These are phyloP conservation scores for Euptelea pleiosperma DNA, from an alignment of 164 flowering plant genomes.

Conservation along the genomic window DNA sequence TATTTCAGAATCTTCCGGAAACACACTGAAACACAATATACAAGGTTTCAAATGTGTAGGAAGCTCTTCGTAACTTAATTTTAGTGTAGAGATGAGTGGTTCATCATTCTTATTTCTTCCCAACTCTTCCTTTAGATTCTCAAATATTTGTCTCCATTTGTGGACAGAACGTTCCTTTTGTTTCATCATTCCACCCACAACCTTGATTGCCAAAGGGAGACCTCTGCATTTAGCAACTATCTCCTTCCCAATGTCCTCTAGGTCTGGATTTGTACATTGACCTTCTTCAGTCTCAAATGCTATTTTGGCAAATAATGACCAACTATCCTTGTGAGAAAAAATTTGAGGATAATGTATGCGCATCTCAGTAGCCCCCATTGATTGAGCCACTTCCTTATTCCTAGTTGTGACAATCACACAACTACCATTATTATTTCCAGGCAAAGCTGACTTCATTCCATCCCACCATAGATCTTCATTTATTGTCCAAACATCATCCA, in stretches of 20 bases:
- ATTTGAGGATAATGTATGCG: too few species aligned
- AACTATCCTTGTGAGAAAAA: background rate
- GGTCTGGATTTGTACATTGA: too few species aligned
- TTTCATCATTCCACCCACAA: background rate
- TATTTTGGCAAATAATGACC: too few species aligned
- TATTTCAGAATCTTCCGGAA: background rate
- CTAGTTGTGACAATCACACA: too few species aligned
- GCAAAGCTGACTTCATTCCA: background rate
- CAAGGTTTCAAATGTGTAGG: background rate
- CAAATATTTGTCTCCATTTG: background rate
- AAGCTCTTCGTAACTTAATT: conserved; percentile 6
- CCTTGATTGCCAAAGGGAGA: too few species aligned
- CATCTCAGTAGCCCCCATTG: background rate
- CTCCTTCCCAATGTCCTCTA: background rate
- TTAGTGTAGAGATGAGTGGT: background rate
- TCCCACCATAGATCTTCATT: background rate
- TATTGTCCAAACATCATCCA: background rate
- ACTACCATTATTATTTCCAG: background rate
- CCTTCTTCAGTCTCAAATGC: too few species aligned
- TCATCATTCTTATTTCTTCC: background rate
- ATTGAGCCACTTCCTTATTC: background rate
- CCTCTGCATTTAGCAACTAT: background rate
- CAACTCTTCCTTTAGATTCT: too few species aligned
- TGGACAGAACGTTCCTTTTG: background rate
- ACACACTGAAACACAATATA: background rate